These are phyloP conservation scores for Rhodotorula toruloides DNA, from an alignment of 768 basidiomycete species.

Conservation along the genomic window DNA sequence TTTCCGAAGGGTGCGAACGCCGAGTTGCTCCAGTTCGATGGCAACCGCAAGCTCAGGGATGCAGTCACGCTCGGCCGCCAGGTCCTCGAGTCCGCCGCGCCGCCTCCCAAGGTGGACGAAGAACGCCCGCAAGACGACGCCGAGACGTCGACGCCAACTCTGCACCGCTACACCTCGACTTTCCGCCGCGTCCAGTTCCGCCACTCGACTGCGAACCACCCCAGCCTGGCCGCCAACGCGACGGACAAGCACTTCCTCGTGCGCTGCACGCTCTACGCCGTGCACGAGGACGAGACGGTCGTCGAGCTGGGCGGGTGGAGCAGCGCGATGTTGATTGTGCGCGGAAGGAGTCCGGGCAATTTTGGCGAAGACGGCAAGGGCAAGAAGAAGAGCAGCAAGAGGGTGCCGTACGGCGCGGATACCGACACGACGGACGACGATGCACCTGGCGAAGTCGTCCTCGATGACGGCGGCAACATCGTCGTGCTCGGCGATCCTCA, in stretches of 20 bases:
- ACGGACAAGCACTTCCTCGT: conserved; percentile 2
- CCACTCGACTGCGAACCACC: conserved; percentile 11
- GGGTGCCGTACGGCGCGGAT: background rate
- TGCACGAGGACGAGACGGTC: background rate
- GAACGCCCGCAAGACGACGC: background rate
- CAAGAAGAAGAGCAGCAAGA: background rate
- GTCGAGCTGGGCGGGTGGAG: background rate
- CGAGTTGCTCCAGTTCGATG: conserved; percentile 22
- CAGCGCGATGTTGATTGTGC: conserved; percentile 8
- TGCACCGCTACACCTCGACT: background rate
- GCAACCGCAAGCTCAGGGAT: background rate
- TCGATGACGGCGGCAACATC: too few relatives aligned
- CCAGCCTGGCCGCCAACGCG: background rate
- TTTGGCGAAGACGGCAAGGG: background rate
- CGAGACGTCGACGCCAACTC: background rate
- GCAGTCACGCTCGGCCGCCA: background rate
- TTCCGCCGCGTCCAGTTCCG: conserved; percentile 19
- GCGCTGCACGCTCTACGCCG: background rate
- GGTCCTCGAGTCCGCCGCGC: background rate
- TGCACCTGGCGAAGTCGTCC: too few relatives aligned
- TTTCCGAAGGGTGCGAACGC: background rate
- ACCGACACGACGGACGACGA: background rate
- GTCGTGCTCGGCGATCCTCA: too few relatives aligned
- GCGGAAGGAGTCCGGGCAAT: conserved; percentile 8
- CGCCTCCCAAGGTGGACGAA: too few relatives aligned